phyloP scores from a whole-genome alignment of 2,329 filamentous ascomycete genomes.

The Phyllosticta citrichinensis region DNA sequence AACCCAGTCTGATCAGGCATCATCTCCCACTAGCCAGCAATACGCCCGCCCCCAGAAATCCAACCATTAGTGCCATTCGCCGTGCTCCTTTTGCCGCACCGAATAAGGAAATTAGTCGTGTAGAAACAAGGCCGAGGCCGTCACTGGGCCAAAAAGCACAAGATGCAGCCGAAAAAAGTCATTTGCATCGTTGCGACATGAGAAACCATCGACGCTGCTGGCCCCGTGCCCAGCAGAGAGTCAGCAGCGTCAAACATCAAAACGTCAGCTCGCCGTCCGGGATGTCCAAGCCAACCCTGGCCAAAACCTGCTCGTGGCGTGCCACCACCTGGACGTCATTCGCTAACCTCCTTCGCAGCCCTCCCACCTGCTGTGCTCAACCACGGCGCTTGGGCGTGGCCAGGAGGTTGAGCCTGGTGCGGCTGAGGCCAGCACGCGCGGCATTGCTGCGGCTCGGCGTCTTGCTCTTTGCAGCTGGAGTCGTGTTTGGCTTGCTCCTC shows the following conservation, averaged over 20 bases:
- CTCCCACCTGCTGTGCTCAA: not conserved
- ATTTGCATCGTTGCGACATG: not conserved
- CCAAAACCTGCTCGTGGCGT: not conserved
- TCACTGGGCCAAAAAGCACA: not conserved
- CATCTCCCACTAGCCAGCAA: not conserved
- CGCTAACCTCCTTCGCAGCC: not conserved
- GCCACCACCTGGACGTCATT: not conserved
- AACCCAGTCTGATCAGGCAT: not conserved
- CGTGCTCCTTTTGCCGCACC: not conserved
- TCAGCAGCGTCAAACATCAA: not conserved
- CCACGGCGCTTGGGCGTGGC: constrained; percentile 27
- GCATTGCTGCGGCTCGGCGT: constrained; percentile 14
- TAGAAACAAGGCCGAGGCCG: not conserved
- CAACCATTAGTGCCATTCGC: not conserved
- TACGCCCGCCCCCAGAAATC: not conserved
- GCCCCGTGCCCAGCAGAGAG: not conserved
- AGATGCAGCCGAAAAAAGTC: not conserved
- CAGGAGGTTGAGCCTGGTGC: constrained; percentile 27
- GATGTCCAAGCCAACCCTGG: not conserved
- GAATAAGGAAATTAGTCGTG: not conserved
- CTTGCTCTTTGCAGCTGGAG: constrained; percentile 21
- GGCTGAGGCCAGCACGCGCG: constrained; percentile 24
- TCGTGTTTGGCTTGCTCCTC: constrained; percentile 23
- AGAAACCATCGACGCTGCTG: not conserved
- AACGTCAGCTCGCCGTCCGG: not conserved